A percentile compares a stretch with the other conserved stretches of the same genome.
phyloP scores from a whole-genome alignment of 1,284 basidiomycete species.

The Leccinum insigne region DNA sequence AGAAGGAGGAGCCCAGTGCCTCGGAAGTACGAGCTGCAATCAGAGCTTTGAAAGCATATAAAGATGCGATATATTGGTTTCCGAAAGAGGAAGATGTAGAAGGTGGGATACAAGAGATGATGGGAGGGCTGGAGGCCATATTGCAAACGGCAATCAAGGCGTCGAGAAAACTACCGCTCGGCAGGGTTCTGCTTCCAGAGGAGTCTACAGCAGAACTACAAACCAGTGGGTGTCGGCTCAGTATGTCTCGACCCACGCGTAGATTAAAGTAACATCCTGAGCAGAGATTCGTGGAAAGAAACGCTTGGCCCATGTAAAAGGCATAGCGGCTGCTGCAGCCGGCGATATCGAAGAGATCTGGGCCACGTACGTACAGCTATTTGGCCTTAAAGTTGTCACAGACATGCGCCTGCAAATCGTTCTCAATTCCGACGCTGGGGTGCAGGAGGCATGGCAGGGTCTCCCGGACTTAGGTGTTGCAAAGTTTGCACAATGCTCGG shows the following conservation, averaged over 20 bases:
- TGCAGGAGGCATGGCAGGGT: background rate
- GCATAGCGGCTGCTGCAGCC: background rate
- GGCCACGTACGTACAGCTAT: slow-evolving; percentile 7
- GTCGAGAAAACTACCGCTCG: too few species aligned
- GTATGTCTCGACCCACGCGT: too few species aligned
- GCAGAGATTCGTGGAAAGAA: slow-evolving; percentile 1
- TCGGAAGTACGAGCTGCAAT: background rate
- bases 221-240: background rate
- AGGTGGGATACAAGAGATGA: background rate
- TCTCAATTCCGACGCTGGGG: slow-evolving; percentile 3
- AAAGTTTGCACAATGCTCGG: slow-evolving; percentile 1
- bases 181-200: too few species aligned
- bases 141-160: too few species aligned
- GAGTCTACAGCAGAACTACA: too few species aligned
- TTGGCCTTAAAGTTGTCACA: background rate
- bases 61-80: slow-evolving; percentile 2
- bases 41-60: slow-evolving; percentile 3
- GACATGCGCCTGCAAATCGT: background rate
- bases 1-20: background rate
- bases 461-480: slow-evolving; percentile 7
- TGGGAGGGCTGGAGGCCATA: background rate
- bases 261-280: too few species aligned
- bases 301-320: background rate
- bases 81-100: slow-evolving; percentile 6
- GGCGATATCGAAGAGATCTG: slow-evolving; percentile 13